phyloP scores from a whole-genome alignment of 352 stramenopile genomes.

The Aphanomyces invadans region DNA sequence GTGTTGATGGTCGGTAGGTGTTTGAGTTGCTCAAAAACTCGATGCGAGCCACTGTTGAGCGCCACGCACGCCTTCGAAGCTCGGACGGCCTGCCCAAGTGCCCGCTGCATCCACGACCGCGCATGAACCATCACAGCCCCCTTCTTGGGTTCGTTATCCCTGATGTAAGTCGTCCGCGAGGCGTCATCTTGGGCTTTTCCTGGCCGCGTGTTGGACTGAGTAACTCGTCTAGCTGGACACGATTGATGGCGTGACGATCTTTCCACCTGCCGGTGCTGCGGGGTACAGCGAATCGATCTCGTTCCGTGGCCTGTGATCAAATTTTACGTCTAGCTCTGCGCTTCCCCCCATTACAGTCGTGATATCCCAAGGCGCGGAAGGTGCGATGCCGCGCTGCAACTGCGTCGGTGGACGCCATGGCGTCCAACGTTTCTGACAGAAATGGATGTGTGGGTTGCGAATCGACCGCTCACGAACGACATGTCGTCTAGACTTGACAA shows the following conservation, averaged over 20 bases:
- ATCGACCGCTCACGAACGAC: no score
- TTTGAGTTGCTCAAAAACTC: constrained; percentile 99
- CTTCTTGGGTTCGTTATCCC: constrained; percentile 69
- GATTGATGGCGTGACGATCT: constrained; percentile 62
- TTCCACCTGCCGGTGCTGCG: constrained; percentile 27
- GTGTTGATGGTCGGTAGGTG: constrained; percentile 34
- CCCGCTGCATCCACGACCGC: constrained; percentile 34
- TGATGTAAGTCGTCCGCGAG: constrained; percentile 30
- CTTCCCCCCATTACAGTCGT: constrained; percentile 94
- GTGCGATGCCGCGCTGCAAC: constrained; percentile 2
- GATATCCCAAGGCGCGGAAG: constrained; percentile 94
- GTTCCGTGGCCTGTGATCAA: background rate
- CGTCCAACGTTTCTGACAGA: no score
- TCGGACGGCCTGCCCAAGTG: background rate
- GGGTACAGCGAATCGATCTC: background rate
- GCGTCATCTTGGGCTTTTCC: background rate
- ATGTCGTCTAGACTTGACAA: constrained; percentile 88
- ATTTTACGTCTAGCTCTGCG: constrained; percentile 31
- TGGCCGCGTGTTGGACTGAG: no score
- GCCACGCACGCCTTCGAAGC: constrained; percentile 73
- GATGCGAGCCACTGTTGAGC: constrained; percentile 96
- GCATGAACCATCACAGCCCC: constrained; percentile 60
- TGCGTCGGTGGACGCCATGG: no score
- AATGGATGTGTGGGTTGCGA: no score
- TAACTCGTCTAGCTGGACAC: constrained; percentile 37